A percentile compares a stretch with the other conserved stretches of the same genome.
Conservation (phyloP, 2,329 filamentous ascomycete species). For the Fusarium temperatum region DNA sequence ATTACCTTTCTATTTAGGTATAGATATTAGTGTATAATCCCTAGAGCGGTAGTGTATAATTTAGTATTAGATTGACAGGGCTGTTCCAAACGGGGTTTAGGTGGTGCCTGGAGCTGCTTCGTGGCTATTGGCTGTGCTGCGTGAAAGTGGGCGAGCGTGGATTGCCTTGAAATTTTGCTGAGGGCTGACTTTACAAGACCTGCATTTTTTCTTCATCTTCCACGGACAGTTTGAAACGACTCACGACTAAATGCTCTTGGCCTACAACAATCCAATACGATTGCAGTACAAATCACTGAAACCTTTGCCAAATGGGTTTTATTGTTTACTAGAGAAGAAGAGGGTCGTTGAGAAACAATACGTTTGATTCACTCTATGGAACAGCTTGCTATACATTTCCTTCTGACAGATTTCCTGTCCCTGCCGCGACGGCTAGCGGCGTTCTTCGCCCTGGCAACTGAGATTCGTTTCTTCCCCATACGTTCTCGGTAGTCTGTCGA, state of each 20-base stretch:
- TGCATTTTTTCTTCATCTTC: constrained; percentile 23
- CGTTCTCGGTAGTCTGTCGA: constrained; percentile 84
- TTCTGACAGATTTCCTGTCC: constrained; percentile 25
- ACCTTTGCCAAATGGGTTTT: not conserved
- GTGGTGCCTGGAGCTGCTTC: constrained; percentile 12
- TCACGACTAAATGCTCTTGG: not conserved
- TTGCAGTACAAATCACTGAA: not conserved
- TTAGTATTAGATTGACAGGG: too few species aligned
- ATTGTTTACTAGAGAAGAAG: not conserved
- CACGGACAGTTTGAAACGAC: not conserved
- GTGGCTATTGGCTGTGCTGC: constrained; percentile 31
- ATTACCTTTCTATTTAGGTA: too few species aligned
- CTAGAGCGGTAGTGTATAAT: too few species aligned
- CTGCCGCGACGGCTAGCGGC: constrained; percentile 65
- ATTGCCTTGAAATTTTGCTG: constrained; percentile 36
- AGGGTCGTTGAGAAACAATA: not conserved
- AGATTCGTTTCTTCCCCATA: constrained; percentile 66
- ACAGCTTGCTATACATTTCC: constrained; percentile 19
- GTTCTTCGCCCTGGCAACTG: constrained; percentile 66
- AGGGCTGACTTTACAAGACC: not conserved
- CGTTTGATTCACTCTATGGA: constrained; percentile 9
- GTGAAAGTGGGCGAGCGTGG: constrained; percentile 24
- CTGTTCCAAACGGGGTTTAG: constrained; percentile 19
- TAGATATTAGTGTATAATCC: too few species aligned
- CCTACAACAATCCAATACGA: not conserved